These are phyloP conservation scores for Reutealis trisperma DNA, from an alignment of 345 rosid genomes.

Conservation along the genomic window DNA sequence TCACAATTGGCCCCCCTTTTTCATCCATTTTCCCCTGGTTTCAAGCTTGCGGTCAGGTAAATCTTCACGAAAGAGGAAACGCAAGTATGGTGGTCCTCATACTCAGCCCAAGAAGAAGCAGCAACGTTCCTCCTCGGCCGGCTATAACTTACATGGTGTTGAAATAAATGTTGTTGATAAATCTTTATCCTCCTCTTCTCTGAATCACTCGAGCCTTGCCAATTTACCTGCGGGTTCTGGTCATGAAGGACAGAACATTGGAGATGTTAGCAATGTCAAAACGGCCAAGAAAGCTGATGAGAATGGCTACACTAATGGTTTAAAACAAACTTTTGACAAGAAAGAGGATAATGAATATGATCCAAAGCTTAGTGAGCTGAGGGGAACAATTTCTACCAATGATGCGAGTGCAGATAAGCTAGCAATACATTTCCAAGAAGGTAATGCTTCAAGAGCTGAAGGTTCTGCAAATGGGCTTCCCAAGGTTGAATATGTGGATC, in stretches of 20 bases:
- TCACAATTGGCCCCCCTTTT: not conserved
- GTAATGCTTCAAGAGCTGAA: slow-evolving; percentile 47
- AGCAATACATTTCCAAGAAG: slow-evolving; percentile 47
- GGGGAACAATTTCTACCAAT: slow-evolving; percentile 48
- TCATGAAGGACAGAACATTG: slow-evolving; percentile 38
- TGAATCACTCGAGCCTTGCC: slow-evolving; percentile 38
- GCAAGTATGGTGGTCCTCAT: slow-evolving; percentile 58
- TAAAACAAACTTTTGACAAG: slow-evolving; percentile 32
- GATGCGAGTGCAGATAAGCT: slow-evolving; percentile 47
- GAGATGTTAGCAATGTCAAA: slow-evolving; percentile 32
- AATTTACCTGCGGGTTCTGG: slow-evolving; percentile 36
- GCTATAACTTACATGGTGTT: slow-evolving; percentile 32
- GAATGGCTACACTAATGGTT: slow-evolving; percentile 43
- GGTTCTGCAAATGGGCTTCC: slow-evolving; percentile 49
- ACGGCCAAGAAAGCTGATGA: slow-evolving; percentile 41
- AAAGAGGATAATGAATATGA: slow-evolving; percentile 69
- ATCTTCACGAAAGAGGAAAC: slow-evolving; percentile 79
- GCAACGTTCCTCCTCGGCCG: slow-evolving; percentile 35
- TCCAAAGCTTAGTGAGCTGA: slow-evolving; percentile 85
- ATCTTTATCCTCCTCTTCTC: slow-evolving; percentile 40
- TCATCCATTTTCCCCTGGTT: slow-evolving; percentile 10
- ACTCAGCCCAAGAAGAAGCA: slow-evolving; percentile 78
- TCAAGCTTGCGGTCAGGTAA: slow-evolving; percentile 74
- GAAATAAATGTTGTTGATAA: slow-evolving; percentile 39
- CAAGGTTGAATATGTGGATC: slow-evolving; percentile 47